Conservation (phyloP, 805 yeast species). For the Cyberlindnera euphorbiiphila region DNA sequence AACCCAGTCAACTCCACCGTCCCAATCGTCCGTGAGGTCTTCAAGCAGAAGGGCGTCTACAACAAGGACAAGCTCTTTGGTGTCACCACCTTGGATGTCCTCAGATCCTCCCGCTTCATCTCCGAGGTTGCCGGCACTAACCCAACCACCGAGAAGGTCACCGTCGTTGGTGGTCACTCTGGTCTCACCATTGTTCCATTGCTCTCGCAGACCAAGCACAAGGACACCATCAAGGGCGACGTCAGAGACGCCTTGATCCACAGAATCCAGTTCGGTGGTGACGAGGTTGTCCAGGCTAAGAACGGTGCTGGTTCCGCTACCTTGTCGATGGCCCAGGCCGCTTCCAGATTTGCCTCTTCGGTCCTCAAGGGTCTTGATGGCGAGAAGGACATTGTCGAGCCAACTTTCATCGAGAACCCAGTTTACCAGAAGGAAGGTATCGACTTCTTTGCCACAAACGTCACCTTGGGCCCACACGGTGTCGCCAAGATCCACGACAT, state of each 20-base stretch:
- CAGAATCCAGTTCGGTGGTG: slow-evolving; percentile 96
- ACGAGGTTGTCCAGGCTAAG: slow-evolving; percentile 91
- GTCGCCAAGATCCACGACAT: slow-evolving; percentile 75
- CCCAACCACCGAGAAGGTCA: slow-evolving; percentile 79
- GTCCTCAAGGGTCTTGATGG: slow-evolving; percentile 63
- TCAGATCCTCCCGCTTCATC: slow-evolving; percentile 88
- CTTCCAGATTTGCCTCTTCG: slow-evolving; percentile 68
- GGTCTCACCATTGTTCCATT: slow-evolving; percentile 95
- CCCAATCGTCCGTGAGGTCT: slow-evolving; percentile 91
- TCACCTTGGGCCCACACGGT: slow-evolving; percentile 91
- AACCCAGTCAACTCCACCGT: slow-evolving; percentile 98
- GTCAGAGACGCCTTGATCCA: slow-evolving; percentile 63
- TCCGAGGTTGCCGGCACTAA: slow-evolving; percentile 54
- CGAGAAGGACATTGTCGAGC: slow-evolving; percentile 60
- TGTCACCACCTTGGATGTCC: slow-evolving; percentile 91
- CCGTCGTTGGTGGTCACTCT: slow-evolving; percentile 96
- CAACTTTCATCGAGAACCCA: slow-evolving; percentile 76
- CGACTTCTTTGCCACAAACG: slow-evolving; percentile 90
- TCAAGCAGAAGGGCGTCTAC: slow-evolving; percentile 81
- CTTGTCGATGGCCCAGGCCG: slow-evolving; percentile 90
- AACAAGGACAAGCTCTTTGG: slow-evolving; percentile 91
- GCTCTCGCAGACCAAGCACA: slow-evolving; percentile 78
- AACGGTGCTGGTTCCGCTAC: slow-evolving; percentile 94
- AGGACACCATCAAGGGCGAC: slow-evolving; percentile 54
- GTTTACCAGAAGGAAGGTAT: slow-evolving; percentile 84